Evolutionary conservation across 208 protist genomes (phyloP), one percentile per base, ranked within the genome.

Genomic region (Acanthamoeba sp.): DNA sequence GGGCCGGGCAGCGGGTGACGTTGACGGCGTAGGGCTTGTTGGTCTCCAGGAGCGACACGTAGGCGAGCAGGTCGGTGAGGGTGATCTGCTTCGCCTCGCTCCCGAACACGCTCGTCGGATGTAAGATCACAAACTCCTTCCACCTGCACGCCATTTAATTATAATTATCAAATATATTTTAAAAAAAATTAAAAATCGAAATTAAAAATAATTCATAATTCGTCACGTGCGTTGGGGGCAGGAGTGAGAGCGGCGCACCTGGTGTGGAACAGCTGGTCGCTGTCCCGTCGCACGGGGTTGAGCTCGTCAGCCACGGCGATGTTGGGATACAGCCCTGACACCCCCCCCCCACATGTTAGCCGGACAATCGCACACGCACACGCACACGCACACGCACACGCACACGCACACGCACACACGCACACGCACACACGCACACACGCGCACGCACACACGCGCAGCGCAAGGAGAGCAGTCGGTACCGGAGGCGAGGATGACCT

Each of bases 1-100:
- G 50, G 48, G 93, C 93, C 9, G 94, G 94, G n/a, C 36, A 59
- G 27, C 40, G 22, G 29, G 78, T 69, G 76, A 93, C 94, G 40
- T 92, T 93, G 48, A 66, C 45, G 16, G 95, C 42, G 55, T 95
- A 95, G 36, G 94, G 71, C 94, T 95, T 95, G 73, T 95, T 95
- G 22, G 94, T 95, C 59, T 95, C 73, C 78, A 95, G 84, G n/a
- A 95, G 78, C 22, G 40, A 89, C 27, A 94, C 93, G 59, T 95
- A 95, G 66, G 52, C 36, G 27, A 95, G 64, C 29, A 95, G 22
- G 55, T 91, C 62, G 29, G 18, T 89, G 18, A 27, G 18, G 24
- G 48, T 50, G 52, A 94, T 40, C 52, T 93, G 66, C 34, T 57
- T 22, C 20, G 78, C 29, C 22, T 52, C 36, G 50, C 78, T 42